Conservation (phyloP, 2,329 filamentous ascomycete genomes). For the Calonectria ilicicola region DNA sequence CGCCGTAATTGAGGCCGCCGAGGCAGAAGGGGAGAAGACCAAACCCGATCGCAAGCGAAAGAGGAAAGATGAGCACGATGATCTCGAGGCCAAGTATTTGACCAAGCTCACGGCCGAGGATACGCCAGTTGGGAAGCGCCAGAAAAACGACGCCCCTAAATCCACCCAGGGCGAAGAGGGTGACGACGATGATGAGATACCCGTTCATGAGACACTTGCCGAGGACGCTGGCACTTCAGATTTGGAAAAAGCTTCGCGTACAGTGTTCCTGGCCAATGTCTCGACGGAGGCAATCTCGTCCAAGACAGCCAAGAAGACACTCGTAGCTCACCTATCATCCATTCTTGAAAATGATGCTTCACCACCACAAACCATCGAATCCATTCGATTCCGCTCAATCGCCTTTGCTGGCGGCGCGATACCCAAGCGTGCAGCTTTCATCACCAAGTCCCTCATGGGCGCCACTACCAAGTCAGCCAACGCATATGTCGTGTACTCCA, state of each 20-base stretch:
- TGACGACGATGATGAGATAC: constrained; percentile 56
- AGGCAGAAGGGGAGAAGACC: constrained; percentile 49
- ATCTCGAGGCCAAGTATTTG: constrained; percentile 79
- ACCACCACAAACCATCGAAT: constrained; percentile 81
- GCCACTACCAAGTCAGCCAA: constrained; percentile 94
- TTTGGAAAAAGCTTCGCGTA: constrained; percentile 87
- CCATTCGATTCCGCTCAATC: constrained; percentile 92
- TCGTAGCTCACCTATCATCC: constrained; percentile 82
- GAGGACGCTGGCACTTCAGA: constrained; percentile 69
- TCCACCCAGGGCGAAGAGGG: constrained; percentile 53
- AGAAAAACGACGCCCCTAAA: constrained; percentile 53
- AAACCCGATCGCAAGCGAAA: constrained; percentile 71
- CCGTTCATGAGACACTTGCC: constrained; percentile 69
- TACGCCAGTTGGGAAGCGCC: constrained; percentile 66
- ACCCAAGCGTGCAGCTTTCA: constrained; percentile 94
- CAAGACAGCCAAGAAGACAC: constrained; percentile 81
- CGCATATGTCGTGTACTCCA: constrained; percentile 92
- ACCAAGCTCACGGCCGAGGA: constrained; percentile 71
- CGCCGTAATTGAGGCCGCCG: constrained; percentile 48
- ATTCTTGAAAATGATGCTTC: constrained; percentile 69
- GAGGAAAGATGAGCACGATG: constrained; percentile 75
- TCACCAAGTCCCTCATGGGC: constrained; percentile 90
- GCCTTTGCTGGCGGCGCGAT: constrained; percentile 82
- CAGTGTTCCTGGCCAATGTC: constrained; percentile 94
- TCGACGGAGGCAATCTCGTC: constrained; percentile 85